Conservation (phyloP, 2,329 filamentous ascomycete species). For the Pseudogymnoascus sp. region DNA sequence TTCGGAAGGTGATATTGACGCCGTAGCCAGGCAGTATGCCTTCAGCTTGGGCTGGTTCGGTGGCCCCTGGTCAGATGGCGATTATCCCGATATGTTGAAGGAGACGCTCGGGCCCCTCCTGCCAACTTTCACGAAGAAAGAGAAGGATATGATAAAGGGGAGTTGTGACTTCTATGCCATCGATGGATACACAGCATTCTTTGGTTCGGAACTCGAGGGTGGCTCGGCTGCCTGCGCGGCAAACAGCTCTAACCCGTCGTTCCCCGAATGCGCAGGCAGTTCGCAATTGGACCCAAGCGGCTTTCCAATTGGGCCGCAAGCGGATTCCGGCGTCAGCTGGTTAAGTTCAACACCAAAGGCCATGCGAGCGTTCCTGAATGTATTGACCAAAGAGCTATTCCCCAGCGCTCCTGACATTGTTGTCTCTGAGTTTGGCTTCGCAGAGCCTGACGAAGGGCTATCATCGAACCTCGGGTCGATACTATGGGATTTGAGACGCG, state of each 20-base stretch:
- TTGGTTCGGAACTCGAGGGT: constrained; percentile 26
- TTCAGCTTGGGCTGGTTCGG: constrained; percentile 38
- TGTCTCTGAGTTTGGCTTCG: constrained; percentile 34
- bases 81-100: constrained; percentile 33
- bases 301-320: constrained; percentile 37
- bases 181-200: constrained; percentile 27
- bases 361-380: constrained; percentile 33
- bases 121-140: constrained; percentile 29
- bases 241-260: constrained; percentile 32
- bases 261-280: constrained; percentile 34
- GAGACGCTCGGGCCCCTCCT: constrained; percentile 33
- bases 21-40: constrained; percentile 32
- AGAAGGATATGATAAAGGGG: constrained; percentile 35
- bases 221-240: constrained; percentile 32
- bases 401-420: constrained; percentile 34
- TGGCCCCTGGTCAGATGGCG: constrained; percentile 38
- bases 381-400: constrained; percentile 35
- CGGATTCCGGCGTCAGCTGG: constrained; percentile 34
- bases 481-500: constrained; percentile 33
- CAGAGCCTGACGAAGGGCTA: constrained; percentile 33
- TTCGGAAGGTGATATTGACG: constrained; percentile 28
- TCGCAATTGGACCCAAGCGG: constrained; percentile 29
- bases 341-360: constrained; percentile 32
- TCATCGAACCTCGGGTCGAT: constrained; percentile 22
- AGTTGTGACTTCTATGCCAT: constrained; percentile 37